Evolutionary conservation across 139 green algal genomes (phyloP).

Genomic region (Chlamydomonas applanata): DNA sequence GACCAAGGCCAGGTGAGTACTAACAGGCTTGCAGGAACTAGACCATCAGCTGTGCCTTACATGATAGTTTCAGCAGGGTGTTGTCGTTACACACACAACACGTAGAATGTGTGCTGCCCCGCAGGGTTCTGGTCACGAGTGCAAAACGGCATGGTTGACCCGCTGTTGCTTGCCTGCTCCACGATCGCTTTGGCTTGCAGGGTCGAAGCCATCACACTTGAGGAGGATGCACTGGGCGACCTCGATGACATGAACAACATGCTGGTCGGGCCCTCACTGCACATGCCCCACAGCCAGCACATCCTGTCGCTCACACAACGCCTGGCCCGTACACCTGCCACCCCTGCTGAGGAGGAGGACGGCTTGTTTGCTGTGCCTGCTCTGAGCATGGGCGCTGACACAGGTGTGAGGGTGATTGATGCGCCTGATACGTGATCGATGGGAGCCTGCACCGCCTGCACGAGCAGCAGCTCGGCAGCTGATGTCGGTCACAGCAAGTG

Average conservation of each 20-base stretch:
- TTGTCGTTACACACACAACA: no score
- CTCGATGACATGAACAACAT: conserved; percentile 1
- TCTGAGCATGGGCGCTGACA: not conserved
- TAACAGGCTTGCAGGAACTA: not conserved
- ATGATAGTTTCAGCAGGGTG: no score
- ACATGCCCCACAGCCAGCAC: not conserved
- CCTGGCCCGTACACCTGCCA: not conserved
- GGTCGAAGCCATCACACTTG: conserved; percentile 53
- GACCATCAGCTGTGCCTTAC: no score
- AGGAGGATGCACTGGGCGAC: no score
- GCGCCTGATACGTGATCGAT: no score
- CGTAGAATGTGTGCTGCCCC: no score
- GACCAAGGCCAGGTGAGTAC: conserved; percentile 43
- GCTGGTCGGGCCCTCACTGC: not conserved
- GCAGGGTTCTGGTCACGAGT: no score
- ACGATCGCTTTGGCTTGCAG: conserved; percentile 16
- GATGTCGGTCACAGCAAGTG: no score
- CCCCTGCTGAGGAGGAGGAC: not conserved
- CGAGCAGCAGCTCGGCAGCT: no score
- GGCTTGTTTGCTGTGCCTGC: not conserved
- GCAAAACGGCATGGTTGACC: not conserved
- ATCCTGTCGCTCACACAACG: not conserved
- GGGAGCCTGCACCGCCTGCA: no score
- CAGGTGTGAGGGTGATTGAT: not conserved
- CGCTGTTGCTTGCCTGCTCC: no score